Conservation (phyloP, 768 basidiomycete species). For the Sarcodon aspratus region DNA sequence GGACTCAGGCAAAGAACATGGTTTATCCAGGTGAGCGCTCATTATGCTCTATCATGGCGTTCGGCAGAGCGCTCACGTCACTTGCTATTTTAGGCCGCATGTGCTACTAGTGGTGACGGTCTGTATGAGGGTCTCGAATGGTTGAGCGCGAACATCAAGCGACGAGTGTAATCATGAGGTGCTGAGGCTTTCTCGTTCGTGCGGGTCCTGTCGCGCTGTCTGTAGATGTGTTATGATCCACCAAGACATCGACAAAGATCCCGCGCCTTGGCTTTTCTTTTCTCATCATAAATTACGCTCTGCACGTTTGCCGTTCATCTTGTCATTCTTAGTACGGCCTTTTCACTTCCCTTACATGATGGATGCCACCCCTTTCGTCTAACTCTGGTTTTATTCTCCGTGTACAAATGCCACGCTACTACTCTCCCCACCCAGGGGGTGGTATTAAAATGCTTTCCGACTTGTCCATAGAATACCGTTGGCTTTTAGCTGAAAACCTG, state of each 20-base stretch:
- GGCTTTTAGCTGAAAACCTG: too few relatives aligned
- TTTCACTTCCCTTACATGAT: too few relatives aligned
- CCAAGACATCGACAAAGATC: neutral
- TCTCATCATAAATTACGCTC: neutral
- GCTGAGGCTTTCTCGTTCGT: constrained; percentile 26
- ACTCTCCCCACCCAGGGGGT: too few relatives aligned
- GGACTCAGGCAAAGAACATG: constrained; percentile 94
- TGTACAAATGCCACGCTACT: too few relatives aligned
- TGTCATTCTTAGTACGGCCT: too few relatives aligned
- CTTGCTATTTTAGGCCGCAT: constrained; percentile 61
- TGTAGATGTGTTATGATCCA: neutral
- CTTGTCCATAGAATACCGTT: too few relatives aligned
- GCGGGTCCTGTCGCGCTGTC: constrained; percentile 11
- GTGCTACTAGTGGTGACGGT: constrained; percentile 97
- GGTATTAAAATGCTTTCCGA: too few relatives aligned
- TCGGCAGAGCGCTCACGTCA: constrained; percentile 5
- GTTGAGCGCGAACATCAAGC: constrained; percentile 87
- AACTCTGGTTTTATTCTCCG: too few relatives aligned
- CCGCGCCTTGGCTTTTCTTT: constrained; percentile 1
- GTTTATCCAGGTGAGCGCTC: constrained; percentile 79
- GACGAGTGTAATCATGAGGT: constrained; percentile 44
- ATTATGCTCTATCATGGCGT: neutral
- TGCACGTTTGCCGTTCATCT: too few relatives aligned
- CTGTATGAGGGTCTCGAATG: constrained; percentile 98
- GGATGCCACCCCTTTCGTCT: too few relatives aligned